A percentile compares a stretch with the other conserved stretches of the same genome.
Evolutionary conservation across 2,329 filamentous ascomycete species (phyloP).

Genomic region (Pestalotiopsis sp.): DNA sequence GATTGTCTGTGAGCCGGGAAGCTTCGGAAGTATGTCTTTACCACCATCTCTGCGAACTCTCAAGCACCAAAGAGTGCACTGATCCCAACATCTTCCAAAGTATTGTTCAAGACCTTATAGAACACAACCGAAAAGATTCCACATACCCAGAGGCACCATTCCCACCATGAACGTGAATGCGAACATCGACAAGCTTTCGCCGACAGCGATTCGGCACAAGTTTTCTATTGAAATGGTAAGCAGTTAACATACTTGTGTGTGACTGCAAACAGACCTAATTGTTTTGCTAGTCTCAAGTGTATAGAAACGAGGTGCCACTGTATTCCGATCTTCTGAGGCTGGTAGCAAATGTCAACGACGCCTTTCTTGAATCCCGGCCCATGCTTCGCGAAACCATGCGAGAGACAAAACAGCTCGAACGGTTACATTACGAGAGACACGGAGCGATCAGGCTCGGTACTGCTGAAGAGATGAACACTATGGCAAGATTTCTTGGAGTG

Average conservation of each 20-base stretch:
- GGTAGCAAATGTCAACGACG: neutral
- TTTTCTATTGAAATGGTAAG: constrained; percentile 1
- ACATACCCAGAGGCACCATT: too few species aligned
- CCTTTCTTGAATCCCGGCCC: neutral
- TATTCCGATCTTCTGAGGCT: neutral
- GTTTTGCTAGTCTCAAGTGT: neutral
- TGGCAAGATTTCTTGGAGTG: constrained; percentile 4
- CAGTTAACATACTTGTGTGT: neutral
- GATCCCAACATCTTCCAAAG: neutral
- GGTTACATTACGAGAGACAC: constrained; percentile 7
- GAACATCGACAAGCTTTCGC: neutral
- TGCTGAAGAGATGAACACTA: constrained; percentile 2
- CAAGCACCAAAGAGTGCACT: neutral
- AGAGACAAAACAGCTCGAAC: neutral
- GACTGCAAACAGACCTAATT: neutral
- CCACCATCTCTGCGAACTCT: neutral
- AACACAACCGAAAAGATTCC: neutral
- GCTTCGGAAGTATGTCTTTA: neutral
- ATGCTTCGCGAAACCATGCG: neutral
- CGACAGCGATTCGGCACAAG: neutral
- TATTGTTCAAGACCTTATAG: neutral
- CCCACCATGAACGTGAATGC: neutral
- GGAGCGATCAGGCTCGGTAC: constrained; percentile 9
- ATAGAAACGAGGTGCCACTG: constrained; percentile 6
- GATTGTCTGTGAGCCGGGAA: neutral